Evolutionary conservation across 2,329 filamentous ascomycete genomes (phyloP), one percentile per base, ranked within the genome.

Genomic region (Lecanicillium sp.): DNA sequence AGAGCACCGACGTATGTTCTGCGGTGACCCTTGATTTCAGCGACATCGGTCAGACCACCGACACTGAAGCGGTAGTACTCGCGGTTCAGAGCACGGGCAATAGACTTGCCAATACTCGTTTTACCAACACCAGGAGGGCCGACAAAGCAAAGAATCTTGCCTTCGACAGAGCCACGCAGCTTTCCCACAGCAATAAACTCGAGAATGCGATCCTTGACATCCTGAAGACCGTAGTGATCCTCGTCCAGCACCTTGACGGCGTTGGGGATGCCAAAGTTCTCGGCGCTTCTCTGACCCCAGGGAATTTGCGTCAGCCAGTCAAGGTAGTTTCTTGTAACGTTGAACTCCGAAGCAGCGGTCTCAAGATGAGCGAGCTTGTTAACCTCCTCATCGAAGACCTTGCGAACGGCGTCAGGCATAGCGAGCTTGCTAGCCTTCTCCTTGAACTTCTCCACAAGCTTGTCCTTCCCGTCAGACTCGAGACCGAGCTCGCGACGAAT

Each of bases 11-110:
- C 93, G 58, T 98, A 98, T 3, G 93, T 98, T 58, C 93, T 81
- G 59, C 93, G 80, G 65, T 98, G 93, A 43, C 93, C 93, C 73
- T 98, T 98, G 75, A 98, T 97, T 66, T 98, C 93, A 15, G 93
- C 93, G 54, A 98, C 94, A 67, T 98, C 93, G 4, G 91, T 95
- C 56, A 98, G 77, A 58, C 93, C 93, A 62, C 93, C 93, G 8
- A 98, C 93, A 61, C 90, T 96, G 75, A 98, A 98, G 57, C 93
- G 82, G 73, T 98, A 98, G 72, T 98, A 98, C 62, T 98, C 85
- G 51, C 94, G 79, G 69, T 96, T 96, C 50, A 98, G 73, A 23
- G 93, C 94, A 48, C 91, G 81, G 14, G 93, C 93, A 59, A 98
- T 96, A 0, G 90, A 97, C 67, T 98, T 98, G 63, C 93, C 93